Percentiles rank a stretch among this genome's conserved stretches.
Conservation (phyloP, 345 rosid species). For the Camelina neglecta region DNA sequence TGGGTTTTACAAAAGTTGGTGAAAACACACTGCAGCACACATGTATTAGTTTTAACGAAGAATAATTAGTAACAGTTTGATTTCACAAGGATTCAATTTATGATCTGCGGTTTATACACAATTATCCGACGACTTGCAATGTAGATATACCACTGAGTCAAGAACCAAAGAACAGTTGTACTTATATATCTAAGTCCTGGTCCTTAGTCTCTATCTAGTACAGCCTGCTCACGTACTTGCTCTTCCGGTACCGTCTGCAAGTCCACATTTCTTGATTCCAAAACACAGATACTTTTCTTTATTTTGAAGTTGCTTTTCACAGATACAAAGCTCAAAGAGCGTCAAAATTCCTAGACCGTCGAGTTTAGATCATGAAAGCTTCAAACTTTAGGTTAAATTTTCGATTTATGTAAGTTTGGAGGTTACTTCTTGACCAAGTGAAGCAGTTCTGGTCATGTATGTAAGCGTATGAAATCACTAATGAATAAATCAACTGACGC, state of each 20-base stretch:
- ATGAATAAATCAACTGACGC: conserved; percentile 31
- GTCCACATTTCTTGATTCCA: not conserved
- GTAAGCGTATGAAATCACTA: not conserved
- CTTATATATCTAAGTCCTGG: conserved; percentile 19
- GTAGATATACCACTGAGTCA: not conserved
- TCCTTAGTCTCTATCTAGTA: conserved; percentile 72
- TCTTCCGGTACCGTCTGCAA: conserved; percentile 82
- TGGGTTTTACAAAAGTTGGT: conserved; percentile 28
- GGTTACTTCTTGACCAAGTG: not conserved
- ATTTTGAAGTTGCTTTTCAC: not conserved
- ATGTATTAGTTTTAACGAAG: conserved; percentile 18
- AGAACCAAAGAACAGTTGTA: conserved; percentile 31
- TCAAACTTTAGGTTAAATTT: not conserved
- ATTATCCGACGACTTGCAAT: conserved; percentile 3
- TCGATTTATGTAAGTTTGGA: not conserved
- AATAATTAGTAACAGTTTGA: conserved; percentile 13
- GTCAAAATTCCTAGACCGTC: not conserved
- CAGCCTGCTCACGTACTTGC: conserved; percentile 81
- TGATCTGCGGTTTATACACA: conserved; percentile 36
- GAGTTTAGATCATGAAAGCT: conserved; percentile 19
- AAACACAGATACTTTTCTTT: not conserved
- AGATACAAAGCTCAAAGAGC: not conserved
- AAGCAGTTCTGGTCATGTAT: not conserved
- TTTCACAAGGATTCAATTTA: conserved; percentile 15
- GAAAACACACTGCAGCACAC: conserved; percentile 24